Percentiles rank a stretch among this genome's conserved stretches.
These are phyloP conservation scores for Pyrenophora tritici-repentis DNA, from an alignment of 2,329 filamentous ascomycete genomes.

Conservation along the genomic window DNA sequence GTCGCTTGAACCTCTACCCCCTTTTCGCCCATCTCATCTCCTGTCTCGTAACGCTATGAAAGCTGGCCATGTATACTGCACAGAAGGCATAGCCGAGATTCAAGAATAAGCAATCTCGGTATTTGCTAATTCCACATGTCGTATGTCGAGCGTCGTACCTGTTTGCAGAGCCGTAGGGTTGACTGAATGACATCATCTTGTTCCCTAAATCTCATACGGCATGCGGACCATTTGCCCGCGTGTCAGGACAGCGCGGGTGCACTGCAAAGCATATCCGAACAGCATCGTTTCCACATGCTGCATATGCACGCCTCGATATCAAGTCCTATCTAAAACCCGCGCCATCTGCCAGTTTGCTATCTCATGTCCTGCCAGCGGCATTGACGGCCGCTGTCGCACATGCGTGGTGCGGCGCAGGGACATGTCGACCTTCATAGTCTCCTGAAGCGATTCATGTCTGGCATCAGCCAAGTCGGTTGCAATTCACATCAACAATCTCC, in stretches of 20 bases:
- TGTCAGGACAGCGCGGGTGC: constrained; percentile 18
- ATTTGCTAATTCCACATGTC: too few species aligned
- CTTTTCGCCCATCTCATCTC: too few species aligned
- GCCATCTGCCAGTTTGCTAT: constrained; percentile 7
- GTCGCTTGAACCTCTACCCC: too few species aligned
- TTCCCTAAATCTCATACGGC: too few species aligned
- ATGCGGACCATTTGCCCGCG: background rate
- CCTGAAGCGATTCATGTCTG: constrained; percentile 4
- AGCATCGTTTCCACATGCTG: constrained; percentile 3
- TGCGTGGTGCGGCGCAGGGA: constrained; percentile 21
- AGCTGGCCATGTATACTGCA: too few species aligned
- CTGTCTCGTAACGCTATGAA: too few species aligned
- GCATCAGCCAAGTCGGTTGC: constrained; percentile 2
- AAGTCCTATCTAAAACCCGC: constrained; percentile 10
- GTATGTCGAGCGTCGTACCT: too few species aligned
- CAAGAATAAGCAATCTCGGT: too few species aligned
- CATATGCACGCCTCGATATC: constrained; percentile 14
- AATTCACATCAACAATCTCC: constrained; percentile 66
- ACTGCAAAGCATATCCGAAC: constrained; percentile 12
- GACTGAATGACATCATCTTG: constrained; percentile 1
- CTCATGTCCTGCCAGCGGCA: constrained; percentile 24
- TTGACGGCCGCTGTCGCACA: constrained; percentile 29
- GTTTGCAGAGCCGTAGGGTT: background rate
- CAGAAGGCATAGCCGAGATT: too few species aligned
- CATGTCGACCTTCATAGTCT: background rate